phyloP scores from a whole-genome alignment of 805 yeast species.

The Candida parachauliodes region DNA sequence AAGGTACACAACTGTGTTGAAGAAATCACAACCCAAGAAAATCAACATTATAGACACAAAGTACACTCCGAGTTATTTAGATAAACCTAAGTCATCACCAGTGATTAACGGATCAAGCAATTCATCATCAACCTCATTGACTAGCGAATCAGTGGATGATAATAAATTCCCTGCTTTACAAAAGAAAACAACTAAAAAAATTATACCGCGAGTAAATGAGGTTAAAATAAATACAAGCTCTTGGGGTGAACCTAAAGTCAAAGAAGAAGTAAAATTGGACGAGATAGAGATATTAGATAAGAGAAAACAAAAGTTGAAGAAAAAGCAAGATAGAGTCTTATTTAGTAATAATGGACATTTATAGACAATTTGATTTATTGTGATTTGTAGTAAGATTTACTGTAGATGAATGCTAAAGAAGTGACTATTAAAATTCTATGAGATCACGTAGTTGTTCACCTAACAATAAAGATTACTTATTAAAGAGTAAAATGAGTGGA shows the following conservation, averaged over 20 bases:
- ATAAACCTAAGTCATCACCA: slow-evolving; percentile 16
- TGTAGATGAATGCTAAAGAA: too few species aligned
- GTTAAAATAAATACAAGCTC: slow-evolving; percentile 19
- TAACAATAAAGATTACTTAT: too few species aligned
- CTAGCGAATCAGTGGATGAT: slow-evolving; percentile 14
- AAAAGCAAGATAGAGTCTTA: slow-evolving; percentile 14
- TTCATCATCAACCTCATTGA: slow-evolving; percentile 17
- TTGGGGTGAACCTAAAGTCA: slow-evolving; percentile 16
- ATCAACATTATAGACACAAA: slow-evolving; percentile 14
- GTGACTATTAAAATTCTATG: too few species aligned
- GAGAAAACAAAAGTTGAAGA: slow-evolving; percentile 17
- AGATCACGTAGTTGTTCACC: too few species aligned
- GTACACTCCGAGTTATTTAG: slow-evolving; percentile 32
- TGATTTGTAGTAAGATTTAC: too few species aligned
- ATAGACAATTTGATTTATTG: too few species aligned
- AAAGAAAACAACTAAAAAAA: slow-evolving; percentile 33
- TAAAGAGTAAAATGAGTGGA: too few species aligned
- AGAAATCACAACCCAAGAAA: slow-evolving; percentile 13
- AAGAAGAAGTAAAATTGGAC: slow-evolving; percentile 4
- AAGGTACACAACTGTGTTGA: slow-evolving; percentile 32
- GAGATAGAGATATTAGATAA: slow-evolving; percentile 12
- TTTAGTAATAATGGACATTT: slow-evolving; percentile 6
- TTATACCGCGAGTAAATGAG: slow-evolving; percentile 60
- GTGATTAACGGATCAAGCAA: slow-evolving; percentile 15
- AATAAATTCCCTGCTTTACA: slow-evolving; percentile 48